Conservation (phyloP, 306 rosid species). For the Potentilla sterilis region DNA sequence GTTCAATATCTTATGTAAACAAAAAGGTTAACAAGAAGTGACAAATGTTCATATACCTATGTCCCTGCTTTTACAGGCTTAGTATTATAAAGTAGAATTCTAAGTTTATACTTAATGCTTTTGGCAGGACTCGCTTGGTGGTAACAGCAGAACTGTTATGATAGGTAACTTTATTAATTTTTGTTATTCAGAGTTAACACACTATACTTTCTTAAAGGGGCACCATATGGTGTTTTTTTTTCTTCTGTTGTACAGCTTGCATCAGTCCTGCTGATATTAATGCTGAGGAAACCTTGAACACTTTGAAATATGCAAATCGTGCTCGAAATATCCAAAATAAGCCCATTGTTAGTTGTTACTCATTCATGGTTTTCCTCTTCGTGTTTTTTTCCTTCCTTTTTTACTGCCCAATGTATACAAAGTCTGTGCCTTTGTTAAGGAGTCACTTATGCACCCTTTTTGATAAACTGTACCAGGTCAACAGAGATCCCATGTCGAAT, state of each 20-base stretch:
- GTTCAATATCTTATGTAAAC: not conserved
- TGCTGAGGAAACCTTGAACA: slow-evolving; percentile 98
- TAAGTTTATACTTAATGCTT: slow-evolving; percentile 15
- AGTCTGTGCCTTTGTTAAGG: slow-evolving; percentile 26
- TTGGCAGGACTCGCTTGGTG: slow-evolving; percentile 99
- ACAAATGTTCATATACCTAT: slow-evolving; percentile 3
- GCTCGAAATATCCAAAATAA: slow-evolving; percentile 97
- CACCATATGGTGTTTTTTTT: slow-evolving; percentile 8
- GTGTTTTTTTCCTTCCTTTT: not conserved
- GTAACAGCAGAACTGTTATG: slow-evolving; percentile 99
- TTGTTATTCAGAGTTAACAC: not conserved
- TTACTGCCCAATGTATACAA: slow-evolving; percentile 6
- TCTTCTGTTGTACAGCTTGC: slow-evolving; percentile 67
- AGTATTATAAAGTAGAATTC: slow-evolving; percentile 1
- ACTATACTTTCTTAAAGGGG: not conserved
- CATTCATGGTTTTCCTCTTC: not conserved
- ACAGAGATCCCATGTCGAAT: slow-evolving; percentile 96
- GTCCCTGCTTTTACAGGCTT: not conserved
- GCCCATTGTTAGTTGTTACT: slow-evolving; percentile 77
- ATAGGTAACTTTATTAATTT: slow-evolving; percentile 57
- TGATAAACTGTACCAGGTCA: slow-evolving; percentile 49
- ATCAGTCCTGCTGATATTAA: slow-evolving; percentile 99
- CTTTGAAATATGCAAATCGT: slow-evolving; percentile 97
- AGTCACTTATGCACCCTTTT: slow-evolving; percentile 19
- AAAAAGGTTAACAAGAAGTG: not conserved